Evolutionary conservation across 2,329 filamentous ascomycete genomes (phyloP).

Genomic region (Pseudogymnoascus sp.): DNA sequence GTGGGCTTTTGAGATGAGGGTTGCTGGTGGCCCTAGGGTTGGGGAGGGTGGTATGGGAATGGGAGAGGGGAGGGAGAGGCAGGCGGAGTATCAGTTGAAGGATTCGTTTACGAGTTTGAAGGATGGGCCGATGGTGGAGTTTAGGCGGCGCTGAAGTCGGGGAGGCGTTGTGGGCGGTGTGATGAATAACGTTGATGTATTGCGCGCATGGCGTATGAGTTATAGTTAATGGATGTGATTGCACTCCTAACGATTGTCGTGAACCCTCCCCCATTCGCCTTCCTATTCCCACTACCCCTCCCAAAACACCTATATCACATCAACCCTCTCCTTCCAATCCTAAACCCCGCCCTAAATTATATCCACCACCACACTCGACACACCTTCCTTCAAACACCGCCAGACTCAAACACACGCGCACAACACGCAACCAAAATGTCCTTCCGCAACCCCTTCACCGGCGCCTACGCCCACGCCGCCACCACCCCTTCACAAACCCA

Average conservation of each 20-base stretch:
- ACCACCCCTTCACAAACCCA: neutral
- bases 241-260: neutral
- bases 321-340: neutral
- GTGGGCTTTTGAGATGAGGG: slow-evolving; percentile 16
- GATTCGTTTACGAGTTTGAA: slow-evolving; percentile 70
- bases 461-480: neutral
- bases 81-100: slow-evolving; percentile 57
- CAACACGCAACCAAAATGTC: neutral
- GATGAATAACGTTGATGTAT: neutral
- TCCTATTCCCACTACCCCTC: neutral
- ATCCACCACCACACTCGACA: neutral
- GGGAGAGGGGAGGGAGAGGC: slow-evolving; percentile 47
- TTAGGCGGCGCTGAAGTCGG: slow-evolving; percentile 27
- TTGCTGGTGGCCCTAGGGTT: slow-evolving; percentile 32
- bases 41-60: slow-evolving; percentile 42
- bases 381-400: neutral
- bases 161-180: neutral
- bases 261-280: neutral
- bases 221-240: neutral
- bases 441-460: neutral
- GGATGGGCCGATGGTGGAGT: slow-evolving; percentile 62
- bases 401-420: neutral
- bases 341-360: neutral
- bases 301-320: neutral
- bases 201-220: neutral